Base-by-base conservation (phyloP, 345 rosid genomes). In the Brassica nigra region DNA sequence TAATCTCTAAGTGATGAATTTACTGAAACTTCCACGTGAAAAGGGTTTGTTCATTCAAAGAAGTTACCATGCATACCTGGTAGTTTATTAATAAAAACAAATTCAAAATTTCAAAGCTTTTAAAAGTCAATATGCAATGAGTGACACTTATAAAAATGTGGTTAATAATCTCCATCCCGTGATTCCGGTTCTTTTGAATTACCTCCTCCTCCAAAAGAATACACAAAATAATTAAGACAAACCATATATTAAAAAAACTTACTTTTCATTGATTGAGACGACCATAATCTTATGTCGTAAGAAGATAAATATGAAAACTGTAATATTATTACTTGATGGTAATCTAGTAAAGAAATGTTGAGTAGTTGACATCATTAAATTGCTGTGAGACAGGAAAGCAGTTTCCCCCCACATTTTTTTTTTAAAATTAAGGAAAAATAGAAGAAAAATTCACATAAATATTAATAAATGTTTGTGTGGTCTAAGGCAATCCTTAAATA, bases 141-240 rank as follows among this genome's bases (percentile, higher is more conserved):
- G 20, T 1, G 0, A 33, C 7, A 1, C 6, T 23, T 62, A 20
- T 14, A 2, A 31, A 71, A 63, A 7, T 54, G 65, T 55, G 67
- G 71, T 42, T 42, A 9, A 57, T 55, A 78, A 15, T 74, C 8
- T 3, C 0, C 27, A 28, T 36, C 66, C 57, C 66, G 75, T 79
- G 82, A 79, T 68, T 74, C 33, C 66, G 70, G 75, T 74, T 61
- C 70, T 2, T 79, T 73, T 73, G 42, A 73, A 15, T 61, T 73
- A 61, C 69, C 42, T 47, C 5, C 28, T 44, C 12, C 0, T 3
- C 58, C 66, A 18, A 18, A 18, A 18, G 18, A 18, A 18, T 18
- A 18, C 18, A 18, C 18, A 18, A 18, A 18, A 18, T 18, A 18
- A 18, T 18, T 18, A 18, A 18, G 18, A 18, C 18, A 18, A 18